phyloP scores from a whole-genome alignment of 1,284 basidiomycete genomes.

The Cutaneotrichosporon curvatum region DNA sequence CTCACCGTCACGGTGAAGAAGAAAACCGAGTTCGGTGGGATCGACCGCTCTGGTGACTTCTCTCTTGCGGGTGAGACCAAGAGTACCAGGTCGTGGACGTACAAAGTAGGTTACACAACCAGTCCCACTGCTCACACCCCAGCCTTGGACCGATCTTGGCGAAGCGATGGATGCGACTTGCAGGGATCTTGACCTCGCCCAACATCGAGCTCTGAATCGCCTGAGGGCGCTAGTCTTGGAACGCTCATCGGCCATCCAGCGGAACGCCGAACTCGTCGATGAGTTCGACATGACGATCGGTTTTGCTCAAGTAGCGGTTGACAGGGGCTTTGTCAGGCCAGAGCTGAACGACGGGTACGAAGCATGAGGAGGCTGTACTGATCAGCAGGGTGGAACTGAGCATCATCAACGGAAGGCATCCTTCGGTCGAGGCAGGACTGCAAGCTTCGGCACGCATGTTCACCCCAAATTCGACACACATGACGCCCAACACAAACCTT shows the following conservation, averaged over 20 bases:
- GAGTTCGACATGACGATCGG: slow-evolving; percentile 80
- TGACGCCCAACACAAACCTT: slow-evolving; percentile 58
- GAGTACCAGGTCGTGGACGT: slow-evolving; percentile 56
- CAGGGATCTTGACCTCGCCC: slow-evolving; percentile 53
- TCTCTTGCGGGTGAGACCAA: slow-evolving; percentile 18
- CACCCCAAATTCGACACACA: slow-evolving; percentile 68
- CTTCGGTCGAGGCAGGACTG: slow-evolving; percentile 84
- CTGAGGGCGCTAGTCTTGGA: slow-evolving; percentile 64
- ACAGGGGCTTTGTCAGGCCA: slow-evolving; percentile 71
- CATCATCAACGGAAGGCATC: slow-evolving; percentile 77
- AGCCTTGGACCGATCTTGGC: slow-evolving; percentile 64
- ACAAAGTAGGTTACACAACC: slow-evolving; percentile 50
- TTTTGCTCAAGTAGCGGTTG: slow-evolving; percentile 74
- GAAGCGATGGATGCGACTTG: slow-evolving; percentile 57
- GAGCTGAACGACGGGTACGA: slow-evolving; percentile 62
- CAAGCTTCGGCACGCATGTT: slow-evolving; percentile 67
- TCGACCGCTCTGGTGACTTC: slow-evolving; percentile 28
- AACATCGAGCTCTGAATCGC: slow-evolving; percentile 63
- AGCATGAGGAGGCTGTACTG: neutral
- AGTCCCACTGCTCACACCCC: neutral
- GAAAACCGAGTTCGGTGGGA: slow-evolving; percentile 49
- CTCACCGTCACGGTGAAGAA: slow-evolving; percentile 38
- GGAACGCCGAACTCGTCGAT: slow-evolving; percentile 73
- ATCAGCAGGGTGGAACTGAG: slow-evolving; percentile 55
- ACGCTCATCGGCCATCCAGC: slow-evolving; percentile 55